Base-by-base conservation (phyloP, 2,329 filamentous ascomycete genomes). In the Pseudocercospora vitis region DNA sequence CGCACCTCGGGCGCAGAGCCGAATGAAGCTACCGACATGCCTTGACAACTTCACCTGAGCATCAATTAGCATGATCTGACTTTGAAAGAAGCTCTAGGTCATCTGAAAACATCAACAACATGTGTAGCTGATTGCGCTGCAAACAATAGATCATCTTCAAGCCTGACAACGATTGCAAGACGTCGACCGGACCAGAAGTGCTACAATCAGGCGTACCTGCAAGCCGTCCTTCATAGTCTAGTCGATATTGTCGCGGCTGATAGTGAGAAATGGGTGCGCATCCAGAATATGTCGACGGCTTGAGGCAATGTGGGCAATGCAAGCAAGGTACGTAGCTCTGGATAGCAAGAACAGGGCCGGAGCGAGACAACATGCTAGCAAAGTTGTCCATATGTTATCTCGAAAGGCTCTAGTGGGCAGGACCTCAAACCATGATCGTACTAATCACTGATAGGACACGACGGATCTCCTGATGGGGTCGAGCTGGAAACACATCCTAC, bases 391-490 rank as follows among this genome's bases (percentile, higher is more conserved):
- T n/a, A n/a, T n/a, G n/a, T n/a, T n/a, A n/a, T n/a, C n/a, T n/a
- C n/a, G n/a, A n/a, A n/a, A n/a, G n/a, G n/a, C n/a, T n/a, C n/a
- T n/a, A n/a, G n/a, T n/a, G n/a, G n/a, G n/a, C n/a, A n/a, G n/a
- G n/a, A n/a, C n/a, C n/a, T n/a, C 37, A 26, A 40, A 40, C 7
- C 37, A 29, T 29, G 6, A 58, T 58, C n/a, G 45, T 47, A 54
- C 52, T 42, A 48, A 39, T 26, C 47, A 9, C 4, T 24, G 9
- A 24, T 52, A 59, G 61, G 48, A 18, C 60, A 60, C 26, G 58
- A 63, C 21, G 63, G 63, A 40, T 62, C 61, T 3, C 60, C 57
- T 4, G 46, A 57, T 18, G 63, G 63, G 32, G 53, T 64, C 47
- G 63, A 65, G 28, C 50, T 64, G 26, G 48, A 50, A 4, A 56